phyloP scores from a whole-genome alignment of 2,329 filamentous ascomycete species.

The Xylariaceae sp. region DNA sequence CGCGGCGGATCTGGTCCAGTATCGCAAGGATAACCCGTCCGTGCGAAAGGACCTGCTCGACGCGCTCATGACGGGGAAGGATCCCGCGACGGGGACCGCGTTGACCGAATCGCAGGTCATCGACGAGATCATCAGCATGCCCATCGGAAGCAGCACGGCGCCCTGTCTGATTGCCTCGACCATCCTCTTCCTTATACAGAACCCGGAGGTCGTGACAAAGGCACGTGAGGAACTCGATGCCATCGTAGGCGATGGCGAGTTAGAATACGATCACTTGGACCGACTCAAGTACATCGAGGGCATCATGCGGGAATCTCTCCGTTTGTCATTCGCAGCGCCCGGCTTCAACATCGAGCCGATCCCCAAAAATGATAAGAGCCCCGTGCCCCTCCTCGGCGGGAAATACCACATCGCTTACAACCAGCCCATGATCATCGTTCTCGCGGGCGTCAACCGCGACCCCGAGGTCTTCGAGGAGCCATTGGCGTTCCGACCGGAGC shows the following conservation, averaged over 20 bases:
- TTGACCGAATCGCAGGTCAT: slow-evolving; percentile 57
- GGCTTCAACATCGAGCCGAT: slow-evolving; percentile 50
- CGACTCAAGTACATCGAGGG: slow-evolving; percentile 51
- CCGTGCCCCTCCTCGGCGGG: slow-evolving; percentile 44
- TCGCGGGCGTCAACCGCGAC: slow-evolving; percentile 47
- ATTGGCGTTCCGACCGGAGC: slow-evolving; percentile 41
- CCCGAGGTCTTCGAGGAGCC: slow-evolving; percentile 44
- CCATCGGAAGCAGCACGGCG: slow-evolving; percentile 51
- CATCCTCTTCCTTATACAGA: slow-evolving; percentile 48
- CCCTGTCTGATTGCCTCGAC: slow-evolving; percentile 41
- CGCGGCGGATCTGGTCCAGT: slow-evolving; percentile 51
- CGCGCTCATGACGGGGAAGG: slow-evolving; percentile 52
- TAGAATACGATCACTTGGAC: slow-evolving; percentile 44
- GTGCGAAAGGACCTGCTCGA: slow-evolving; percentile 57
- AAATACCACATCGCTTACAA: slow-evolving; percentile 46
- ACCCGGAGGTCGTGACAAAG: slow-evolving; percentile 42
- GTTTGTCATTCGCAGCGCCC: slow-evolving; percentile 49
- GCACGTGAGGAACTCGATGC: slow-evolving; percentile 51
- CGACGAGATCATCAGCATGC: slow-evolving; percentile 64
- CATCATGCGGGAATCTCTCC: slow-evolving; percentile 49
- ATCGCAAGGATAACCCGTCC: slow-evolving; percentile 48
- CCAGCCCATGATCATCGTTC: slow-evolving; percentile 45
- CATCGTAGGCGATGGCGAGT: slow-evolving; percentile 42
- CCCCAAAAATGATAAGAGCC: slow-evolving; percentile 37
- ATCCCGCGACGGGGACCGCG: slow-evolving; percentile 55